These are phyloP conservation scores for Exobasidium cylindrosporum DNA, from an alignment of 1,284 basidiomycete species.

Conservation along the genomic window DNA sequence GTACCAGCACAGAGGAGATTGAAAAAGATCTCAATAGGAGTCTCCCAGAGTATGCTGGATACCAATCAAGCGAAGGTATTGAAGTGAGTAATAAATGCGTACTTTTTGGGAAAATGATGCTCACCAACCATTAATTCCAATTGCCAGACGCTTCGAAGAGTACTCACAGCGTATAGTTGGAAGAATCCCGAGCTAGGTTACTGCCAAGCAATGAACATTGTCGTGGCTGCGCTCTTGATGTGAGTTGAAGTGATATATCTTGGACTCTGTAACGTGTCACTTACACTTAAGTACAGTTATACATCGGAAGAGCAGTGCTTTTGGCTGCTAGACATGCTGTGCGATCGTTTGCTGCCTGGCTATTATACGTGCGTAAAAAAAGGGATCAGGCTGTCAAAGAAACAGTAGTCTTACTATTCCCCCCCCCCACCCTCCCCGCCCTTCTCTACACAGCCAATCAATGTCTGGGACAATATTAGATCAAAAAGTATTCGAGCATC, in stretches of 20 bases:
- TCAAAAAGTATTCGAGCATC: conserved; percentile 93
- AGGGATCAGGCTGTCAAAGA: background rate
- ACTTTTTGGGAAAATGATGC: too few species aligned
- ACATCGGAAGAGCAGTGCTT: conserved; percentile 99
- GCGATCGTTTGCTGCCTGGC: conserved; percentile 88
- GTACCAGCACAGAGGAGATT: conserved; percentile 93
- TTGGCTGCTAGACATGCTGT: conserved; percentile 93
- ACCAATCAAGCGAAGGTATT: conserved; percentile 47
- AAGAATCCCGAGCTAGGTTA: conserved; percentile 77
- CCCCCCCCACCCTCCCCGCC: too few species aligned
- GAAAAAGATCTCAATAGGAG: conserved; percentile 92
- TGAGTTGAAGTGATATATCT: conserved; percentile 20
- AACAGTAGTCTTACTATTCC: background rate
- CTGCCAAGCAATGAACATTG: conserved; percentile 65
- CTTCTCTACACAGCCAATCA: conserved; percentile 69
- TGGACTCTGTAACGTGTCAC: conserved; percentile 12
- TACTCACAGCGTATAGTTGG: conserved; percentile 94
- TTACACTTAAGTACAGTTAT: too few species aligned
- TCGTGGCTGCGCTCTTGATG: conserved; percentile 80
- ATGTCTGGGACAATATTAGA: conserved; percentile 99
- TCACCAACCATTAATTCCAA: too few species aligned
- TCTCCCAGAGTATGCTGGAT: conserved; percentile 53
- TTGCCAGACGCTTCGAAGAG: conserved; percentile 75
- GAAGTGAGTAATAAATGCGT: too few species aligned
- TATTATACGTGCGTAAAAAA: conserved; percentile 72